Base-by-base conservation (phyloP, 805 yeast species). In the Barnettozyma sp. region DNA sequence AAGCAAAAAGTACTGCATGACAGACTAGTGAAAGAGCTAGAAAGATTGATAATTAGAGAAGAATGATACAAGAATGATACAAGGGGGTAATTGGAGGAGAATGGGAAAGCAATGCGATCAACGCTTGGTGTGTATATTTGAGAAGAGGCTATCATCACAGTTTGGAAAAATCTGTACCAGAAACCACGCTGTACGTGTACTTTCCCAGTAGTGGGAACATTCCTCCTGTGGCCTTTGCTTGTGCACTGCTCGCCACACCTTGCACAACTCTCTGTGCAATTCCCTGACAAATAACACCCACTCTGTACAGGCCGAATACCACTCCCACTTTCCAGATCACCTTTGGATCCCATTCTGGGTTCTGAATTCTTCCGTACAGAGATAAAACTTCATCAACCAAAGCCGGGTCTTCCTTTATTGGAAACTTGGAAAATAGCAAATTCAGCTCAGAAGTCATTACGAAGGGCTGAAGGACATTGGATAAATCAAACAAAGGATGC, bases 401-500 rank as follows among this genome's bases (percentile, higher is more conserved):
- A 7, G 33, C 23, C 0, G 22, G 22, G 30, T 48, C 43, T 14
- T 31, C 35, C 2, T 27, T 16, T n/a, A 51, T 43, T 11, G 41
- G 45, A 28, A 46, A 46, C 30, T 46, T 44, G 15, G 55, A 41
- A 38, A 58, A 53, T 44, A 33, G 55, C 34, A 34, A 33, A 44
- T 69, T 68, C 38, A 70, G 43, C 23, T 50, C 33, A 7, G 51
- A 46, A 1, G 79, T 71, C 38, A 72, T 48, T 29, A 60, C 63
- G 48, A 66, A 74, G 10, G 79, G 76, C 48, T 72, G 78, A 18
- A 76, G 56, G 20, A 75, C 59, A 48, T 76, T 76, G 13, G 79
- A 71, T 21, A 76, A 56, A 45, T 76, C 83, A 40, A 78, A 76
- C 30, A 76, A 52, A 1, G 83, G 83, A 44, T 76, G 79, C 0